Base-by-base conservation (phyloP, 495 filamentous ascomycete genomes). In the Opeltia flavorubescens region DNA sequence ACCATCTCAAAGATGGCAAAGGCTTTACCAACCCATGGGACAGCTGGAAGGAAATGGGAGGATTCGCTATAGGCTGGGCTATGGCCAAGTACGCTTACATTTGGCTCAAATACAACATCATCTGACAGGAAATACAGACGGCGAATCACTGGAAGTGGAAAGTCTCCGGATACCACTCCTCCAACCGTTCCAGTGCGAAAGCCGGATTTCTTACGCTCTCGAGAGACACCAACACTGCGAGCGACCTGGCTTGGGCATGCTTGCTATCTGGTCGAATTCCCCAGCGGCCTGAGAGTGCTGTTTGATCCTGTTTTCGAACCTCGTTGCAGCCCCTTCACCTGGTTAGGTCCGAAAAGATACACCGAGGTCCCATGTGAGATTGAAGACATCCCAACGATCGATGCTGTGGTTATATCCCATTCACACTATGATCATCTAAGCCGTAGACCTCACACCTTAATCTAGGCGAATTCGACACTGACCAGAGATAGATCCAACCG, bases 241-340 rank as follows among this genome's bases (percentile, higher is more conserved):
- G 88, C 89, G 31, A 98, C 91, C 27, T 98, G 91, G 91, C 76
- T 98, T 4, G 91, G 91, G 8, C 91, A 98, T 63, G 88, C 91
- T 1, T 95, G 86, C 65, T 95, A 87, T 62, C 86, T 84, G 58
- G 80, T 94, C 44, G 91, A 95, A 59, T 95, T 94, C 55, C 89
- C 91, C 13, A 65, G 71, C 44, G 91, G 91, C 1, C 67, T 98
- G 18, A 79, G 89, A 31, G 87, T 94, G 2, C 74, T 98, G 9
- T 95, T 95, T 60, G 91, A 98, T 60, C 91, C 91, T 1, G 89
- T 98, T 13, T 95, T 98, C 49, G 86, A 88, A 51, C 75, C 83
- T 46, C 80, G 87, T 42, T 98, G 91, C 60, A 76, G 77, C 20
- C 91, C 89, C 1, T 71, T 86, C 54, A 70, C 70, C 23, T 78